Base-by-base conservation (phyloP, 75 land plant species). In the Cupressus sempervirens region DNA sequence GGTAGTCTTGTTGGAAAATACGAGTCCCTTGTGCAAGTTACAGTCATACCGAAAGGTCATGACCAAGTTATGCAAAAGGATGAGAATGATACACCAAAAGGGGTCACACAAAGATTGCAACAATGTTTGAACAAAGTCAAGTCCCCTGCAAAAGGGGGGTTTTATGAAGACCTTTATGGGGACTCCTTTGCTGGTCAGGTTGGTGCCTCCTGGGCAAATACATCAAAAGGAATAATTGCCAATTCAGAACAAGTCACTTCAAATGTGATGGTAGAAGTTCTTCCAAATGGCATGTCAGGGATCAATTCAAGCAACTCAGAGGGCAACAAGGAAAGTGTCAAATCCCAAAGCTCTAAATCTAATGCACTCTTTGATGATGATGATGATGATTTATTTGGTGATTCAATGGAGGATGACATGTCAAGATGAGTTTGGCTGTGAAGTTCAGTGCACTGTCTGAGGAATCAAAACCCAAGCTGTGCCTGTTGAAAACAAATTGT, bases 1-100 rank as follows among this genome's bases (percentile, higher is more conserved):
- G 99, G 99, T 53, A 94, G 96, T 80, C 96, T 97, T 77, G 99
- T 97, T 86, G 99, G 99, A 46, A 96, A 96, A 84, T 97, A 96
- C 30, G 99, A 96, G 83, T 93, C 96, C 12, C 93, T 97, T 83
- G 99, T 97, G 79, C 95, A 97, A 85, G 86, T 91, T 12, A 97
- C 98, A 18, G 91, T 97, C 13, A 94, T 97, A 86, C 99, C 99
- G 3, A 97, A 96, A 90, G 99, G 96, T 13, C 92, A 94, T 82
- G 94, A 97, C 58, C 89, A 85, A 52, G 52, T 43, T 8, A 62
- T 85, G 65, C 82, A 30, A 23, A 90, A 82, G 85, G 91, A 91
- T 86, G 90, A 83, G 9, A 72, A 9, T 7, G 30, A 48, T 52
- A 80, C 90, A 0, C 87, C 88, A 29, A 89, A 75, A 41, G 99